Base-by-base conservation (phyloP, 257 asterid species). In the Fraxinus excelsior region DNA sequence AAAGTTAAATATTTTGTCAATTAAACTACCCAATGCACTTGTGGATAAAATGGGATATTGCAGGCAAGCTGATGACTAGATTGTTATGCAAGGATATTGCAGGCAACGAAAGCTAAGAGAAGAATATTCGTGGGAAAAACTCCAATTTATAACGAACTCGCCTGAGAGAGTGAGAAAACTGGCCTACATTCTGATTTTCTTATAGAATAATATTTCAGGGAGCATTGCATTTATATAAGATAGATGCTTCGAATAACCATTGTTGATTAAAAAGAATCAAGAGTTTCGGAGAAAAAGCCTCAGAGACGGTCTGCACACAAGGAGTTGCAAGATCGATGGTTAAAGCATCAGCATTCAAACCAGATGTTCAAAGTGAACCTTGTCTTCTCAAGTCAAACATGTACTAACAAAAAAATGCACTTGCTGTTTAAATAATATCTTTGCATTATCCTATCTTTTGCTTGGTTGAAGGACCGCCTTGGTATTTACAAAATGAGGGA, bases 51-150 rank as follows among this genome's bases (percentile, higher is more conserved):
- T 38, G 44, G 44, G 53, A 75, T 68, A 5, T 40, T 71, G 28
- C 85, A 88, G 96, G 89, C 94, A 67, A 75, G 32, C 32, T 29
- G 2, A 29, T 29, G 32, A 29, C 32, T 29, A 29, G 32, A 29
- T 29, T 29, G 2, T 29, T 29, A 0, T 29, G 32, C 32, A 2
- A 0, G 72, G 53, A 75, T 68, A 5, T 40, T 71, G 28, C 85
- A 88, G 96, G 89, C 94, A 67, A 75, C 46, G 77, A 83, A 29
- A 29, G 32, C 32, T 1, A 29, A 3, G 32, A 3, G 32, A 3
- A 29, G 32, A 29, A 29, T 29, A 29, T 29, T 29, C 2, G 32
- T 1, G 3, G 32, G 32, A 3, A 29, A 29, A 1, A 1, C 2
- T 29, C 32, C 32, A 29, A 2, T 0, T 29, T 3, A 29, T 29